Evolutionary conservation across 176 grass and related monocot species (phyloP).

Genomic region (maize (Zea mays)): Zm-B73-REFERENCE-NAM-5.0 NC_050097.1:202493001-202493500

Average conservation of each 20-base stretch:
- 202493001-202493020: neutral
- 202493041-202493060: constrained; percentile 12
- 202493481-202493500: constrained; percentile 2
- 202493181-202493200: neutral
- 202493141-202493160: neutral
- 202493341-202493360: neutral
- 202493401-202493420: constrained; percentile 8
- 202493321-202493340: neutral
- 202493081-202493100: neutral
- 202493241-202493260: neutral
- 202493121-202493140: neutral
- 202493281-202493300: neutral
- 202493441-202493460: neutral
- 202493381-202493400: neutral
- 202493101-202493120: neutral
- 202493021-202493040: constrained; percentile 10
- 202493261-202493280: neutral
- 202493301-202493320: constrained; percentile 7
- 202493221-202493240: neutral
- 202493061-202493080: constrained; percentile 12
- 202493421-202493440: neutral
- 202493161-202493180: neutral
- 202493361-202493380: constrained; percentile 14
- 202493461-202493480: constrained; percentile 9
- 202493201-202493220: neutral